Evolutionary conservation across 2,329 filamentous ascomycete genomes (phyloP).

Genomic region (Didymellaceae sp.): DNA sequence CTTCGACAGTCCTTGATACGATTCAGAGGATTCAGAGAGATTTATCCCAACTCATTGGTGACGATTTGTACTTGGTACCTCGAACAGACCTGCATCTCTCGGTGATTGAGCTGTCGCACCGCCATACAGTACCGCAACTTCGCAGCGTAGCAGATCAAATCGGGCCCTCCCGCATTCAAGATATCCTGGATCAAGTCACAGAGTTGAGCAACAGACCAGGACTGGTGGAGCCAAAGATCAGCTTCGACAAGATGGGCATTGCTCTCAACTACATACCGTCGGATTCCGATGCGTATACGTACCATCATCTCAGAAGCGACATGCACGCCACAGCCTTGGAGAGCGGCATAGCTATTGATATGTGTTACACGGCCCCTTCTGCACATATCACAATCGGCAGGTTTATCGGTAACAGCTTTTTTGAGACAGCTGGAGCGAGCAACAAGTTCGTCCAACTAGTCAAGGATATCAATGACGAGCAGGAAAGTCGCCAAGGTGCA

Average conservation of each 20-base stretch:
- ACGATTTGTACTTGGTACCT: conserved; percentile 18
- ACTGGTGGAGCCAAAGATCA: conserved; percentile 15
- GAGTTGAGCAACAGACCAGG: conserved; percentile 6
- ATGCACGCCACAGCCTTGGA: conserved; percentile 21
- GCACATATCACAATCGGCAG: conserved; percentile 19
- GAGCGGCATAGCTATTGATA: conserved; percentile 19
- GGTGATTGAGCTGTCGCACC: conserved; percentile 22
- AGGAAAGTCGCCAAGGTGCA: background rate
- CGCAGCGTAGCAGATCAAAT: conserved; percentile 8
- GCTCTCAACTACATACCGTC: conserved; percentile 22
- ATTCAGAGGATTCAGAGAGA: conserved; percentile 9
- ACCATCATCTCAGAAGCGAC: conserved; percentile 21
- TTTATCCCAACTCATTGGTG: conserved; percentile 3
- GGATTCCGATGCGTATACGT: conserved; percentile 8
- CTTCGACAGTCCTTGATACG: background rate
- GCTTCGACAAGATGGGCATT: conserved; percentile 23
- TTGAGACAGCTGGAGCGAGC: conserved; percentile 6
- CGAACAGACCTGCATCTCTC: conserved; percentile 16
- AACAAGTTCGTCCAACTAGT: conserved; percentile 10
- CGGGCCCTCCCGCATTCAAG: conserved; percentile 10
- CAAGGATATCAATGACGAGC: conserved; percentile 8
- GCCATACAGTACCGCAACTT: conserved; percentile 18
- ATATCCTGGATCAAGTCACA: conserved; percentile 15
- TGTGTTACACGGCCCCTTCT: conserved; percentile 23
- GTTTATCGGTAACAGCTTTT: conserved; percentile 20